Evolutionary conservation across 192 early-diverging fungal species (phyloP), one percentile per base, ranked within the genome.

Genomic region (Coemansia aciculifera): DNA sequence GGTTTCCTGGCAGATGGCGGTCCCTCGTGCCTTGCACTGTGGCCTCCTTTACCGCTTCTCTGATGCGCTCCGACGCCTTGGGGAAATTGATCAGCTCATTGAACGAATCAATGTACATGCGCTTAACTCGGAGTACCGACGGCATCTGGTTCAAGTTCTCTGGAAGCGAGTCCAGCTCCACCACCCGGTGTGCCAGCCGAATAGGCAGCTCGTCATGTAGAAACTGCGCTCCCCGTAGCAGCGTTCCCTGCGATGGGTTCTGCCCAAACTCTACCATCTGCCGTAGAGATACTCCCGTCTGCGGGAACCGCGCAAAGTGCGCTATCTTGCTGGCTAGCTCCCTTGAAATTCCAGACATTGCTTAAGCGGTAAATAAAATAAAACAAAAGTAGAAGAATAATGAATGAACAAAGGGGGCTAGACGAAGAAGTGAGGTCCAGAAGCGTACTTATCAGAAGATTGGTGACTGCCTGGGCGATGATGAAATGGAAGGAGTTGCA

Each of bases 221-320:
- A 71, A 93, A 93, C 74, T 90, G 92, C 57, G 89, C 87, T 19
- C 90, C 90, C 62, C 88, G 86, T 67, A 93, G 85, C 32, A 93
- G 73, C 9, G 87, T 90, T 21, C 87, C 90, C 62, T 89, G 89
- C 2, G 89, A 89, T 34, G 91, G 91, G 64, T 87, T 88, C 67
- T 90, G 89, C 87, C 95, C 94, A 88, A 96, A 98, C 86, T 95
- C 87, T 56, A 96, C 95, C 92, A 98, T 95, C 79, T 98, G 93
- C 63, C 88, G 88, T 52, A 98, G 82, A 27, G 95, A 96, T 21
- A 98, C 94, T 17, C 92, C 91, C 2, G 96, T 98, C 72, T 95
- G 96, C 48, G 94, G 93, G 51, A 93, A 89, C 66, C 83, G 85
- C 40, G 91, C 89, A 87, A 90, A 93, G 76, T 90, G 86, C 36